Base-by-base conservation (phyloP, 2,329 filamentous ascomycete species). In the Phaeosphaeriaceae sp. region DNA sequence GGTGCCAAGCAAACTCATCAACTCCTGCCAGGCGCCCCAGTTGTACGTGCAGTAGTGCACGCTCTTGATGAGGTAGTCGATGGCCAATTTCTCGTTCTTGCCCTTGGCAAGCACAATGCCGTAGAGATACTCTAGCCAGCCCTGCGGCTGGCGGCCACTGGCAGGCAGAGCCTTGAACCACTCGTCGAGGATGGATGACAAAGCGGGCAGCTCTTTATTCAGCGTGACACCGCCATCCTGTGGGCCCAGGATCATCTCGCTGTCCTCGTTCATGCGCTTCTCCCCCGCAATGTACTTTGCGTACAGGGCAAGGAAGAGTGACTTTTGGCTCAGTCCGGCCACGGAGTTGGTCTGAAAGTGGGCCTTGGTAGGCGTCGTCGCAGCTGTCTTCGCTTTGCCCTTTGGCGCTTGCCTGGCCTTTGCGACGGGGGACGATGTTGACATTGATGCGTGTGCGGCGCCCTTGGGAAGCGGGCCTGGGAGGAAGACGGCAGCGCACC, bases 1-100 rank as follows among this genome's bases (percentile, higher is more conserved):
- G 33, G 90, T 88, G 36, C 88, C 87, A 58, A 97, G 86, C 24
- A 98, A 83, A 41, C 89, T 89, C 3, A 91, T 91, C 76, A 99
- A 86, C 79, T 99, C 95, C 57, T 95, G 85, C 95, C 95, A 99
- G 61, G 93, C 93, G 7, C 93, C 92, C 95, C 95, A 99, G 73
- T 98, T 97, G 86, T 93, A 97, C 1, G 93, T 91, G 70, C 93
- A 96, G 42, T 92, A 81, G 74, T 96, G 91, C 10, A 97, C 91
- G 72, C 93, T 97, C 62, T 88, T 86, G 51, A 97, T 83, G n/a
- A 99, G 84, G 85, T 91, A 97, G 62, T 91, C 87, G 77, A 94
- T 89, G 1, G 95, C 95, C 59, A 91, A 85, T 46, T 89, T 85
- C 66, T 96, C 93, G 69, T 95, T 97, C 78, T 96, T 96, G 60